A percentile compares a stretch with the other conserved stretches of the same genome.
These are phyloP conservation scores for Plasmodium sp. DNA, from an alignment of 169 alveolate species.

Conservation along the genomic window DNA sequence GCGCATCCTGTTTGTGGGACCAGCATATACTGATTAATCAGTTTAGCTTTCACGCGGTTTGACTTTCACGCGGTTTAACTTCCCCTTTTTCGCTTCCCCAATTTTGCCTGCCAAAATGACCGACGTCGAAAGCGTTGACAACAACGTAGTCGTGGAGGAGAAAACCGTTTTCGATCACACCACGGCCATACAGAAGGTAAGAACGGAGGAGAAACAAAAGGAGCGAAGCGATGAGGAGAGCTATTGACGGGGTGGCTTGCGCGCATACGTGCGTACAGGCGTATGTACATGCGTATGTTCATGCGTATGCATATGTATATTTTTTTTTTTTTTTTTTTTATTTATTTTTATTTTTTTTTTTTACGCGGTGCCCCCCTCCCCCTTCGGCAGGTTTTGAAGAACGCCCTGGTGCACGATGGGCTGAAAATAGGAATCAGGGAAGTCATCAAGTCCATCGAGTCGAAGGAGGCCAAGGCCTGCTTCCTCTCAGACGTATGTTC, in stretches of 20 bases:
- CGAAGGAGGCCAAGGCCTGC: slow-evolving; percentile 95
- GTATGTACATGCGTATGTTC: neutral
- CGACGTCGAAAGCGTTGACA: slow-evolving; percentile 68
- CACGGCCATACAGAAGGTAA: slow-evolving; percentile 79
- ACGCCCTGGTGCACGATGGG: slow-evolving; percentile 93
- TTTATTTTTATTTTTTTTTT: neutral
- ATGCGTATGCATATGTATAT: neutral
- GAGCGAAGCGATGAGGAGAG: neutral
- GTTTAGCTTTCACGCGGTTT: neutral
- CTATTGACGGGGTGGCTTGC: neutral
- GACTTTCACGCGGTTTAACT: neutral
- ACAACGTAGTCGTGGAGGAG: slow-evolving; percentile 74
- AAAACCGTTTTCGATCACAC: slow-evolving; percentile 78
- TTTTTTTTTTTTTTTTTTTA: neutral
- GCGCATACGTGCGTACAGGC: neutral
- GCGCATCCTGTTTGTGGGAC: neutral
- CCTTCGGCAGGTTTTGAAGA: slow-evolving; percentile 85
- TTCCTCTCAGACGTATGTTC: slow-evolving; percentile 95
- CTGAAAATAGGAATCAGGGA: slow-evolving; percentile 95
- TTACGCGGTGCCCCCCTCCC: neutral
- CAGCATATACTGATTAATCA: neutral
- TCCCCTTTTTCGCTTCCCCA: neutral
- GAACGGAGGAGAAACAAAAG: neutral
- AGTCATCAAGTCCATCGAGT: slow-evolving; percentile 95
- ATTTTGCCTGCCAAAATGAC: slow-evolving; percentile 36